Evolutionary conservation across 768 basidiomycete species (phyloP).

Genomic region (Suillus sp.): DNA sequence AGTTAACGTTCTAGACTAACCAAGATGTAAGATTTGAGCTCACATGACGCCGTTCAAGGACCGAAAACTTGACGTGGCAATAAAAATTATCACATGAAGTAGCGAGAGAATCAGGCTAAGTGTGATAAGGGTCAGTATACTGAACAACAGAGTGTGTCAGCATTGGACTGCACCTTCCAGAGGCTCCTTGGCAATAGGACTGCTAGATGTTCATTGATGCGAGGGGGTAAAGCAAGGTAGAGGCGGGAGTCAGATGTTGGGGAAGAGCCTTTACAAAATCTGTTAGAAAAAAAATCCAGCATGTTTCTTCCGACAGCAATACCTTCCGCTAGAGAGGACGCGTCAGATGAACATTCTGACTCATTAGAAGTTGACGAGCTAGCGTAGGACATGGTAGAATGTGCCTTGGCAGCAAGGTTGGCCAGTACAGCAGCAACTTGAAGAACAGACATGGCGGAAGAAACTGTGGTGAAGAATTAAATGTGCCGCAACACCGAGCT

Average conservation of each 20-base stretch:
- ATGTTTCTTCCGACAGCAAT: slow-evolving; percentile 1
- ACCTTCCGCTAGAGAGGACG: slow-evolving; percentile 23
- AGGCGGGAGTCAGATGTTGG: slow-evolving; percentile 21
- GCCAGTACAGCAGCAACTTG: slow-evolving; percentile 23
- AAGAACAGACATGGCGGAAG: slow-evolving; percentile 31
- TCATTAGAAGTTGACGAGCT: slow-evolving; percentile 12
- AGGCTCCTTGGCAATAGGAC: slow-evolving; percentile 67
- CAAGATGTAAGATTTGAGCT: slow-evolving; percentile 30
- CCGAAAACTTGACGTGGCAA: slow-evolving; percentile 63
- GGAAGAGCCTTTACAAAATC: slow-evolving; percentile 18
- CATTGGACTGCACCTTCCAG: slow-evolving; percentile 62
- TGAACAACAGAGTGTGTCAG: slow-evolving; percentile 11
- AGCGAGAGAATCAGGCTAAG: slow-evolving; percentile 63
- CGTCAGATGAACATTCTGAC: slow-evolving; percentile 21
- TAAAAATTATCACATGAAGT: slow-evolving; percentile 71
- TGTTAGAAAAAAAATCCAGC: not conserved
- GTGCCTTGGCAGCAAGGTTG: slow-evolving; percentile 31
- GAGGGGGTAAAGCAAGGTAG: slow-evolving; percentile 23
- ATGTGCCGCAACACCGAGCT: slow-evolving; percentile 10
- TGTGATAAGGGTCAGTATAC: slow-evolving; percentile 13
- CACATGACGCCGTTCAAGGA: slow-evolving; percentile 78
- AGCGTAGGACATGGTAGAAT: not conserved
- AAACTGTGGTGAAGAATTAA: slow-evolving; percentile 15
- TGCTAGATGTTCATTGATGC: slow-evolving; percentile 72
- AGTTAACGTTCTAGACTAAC: slow-evolving; percentile 21